Base-by-base conservation (phyloP, 23 red algal genomes). In the Gracilariopsis chorda region DNA sequence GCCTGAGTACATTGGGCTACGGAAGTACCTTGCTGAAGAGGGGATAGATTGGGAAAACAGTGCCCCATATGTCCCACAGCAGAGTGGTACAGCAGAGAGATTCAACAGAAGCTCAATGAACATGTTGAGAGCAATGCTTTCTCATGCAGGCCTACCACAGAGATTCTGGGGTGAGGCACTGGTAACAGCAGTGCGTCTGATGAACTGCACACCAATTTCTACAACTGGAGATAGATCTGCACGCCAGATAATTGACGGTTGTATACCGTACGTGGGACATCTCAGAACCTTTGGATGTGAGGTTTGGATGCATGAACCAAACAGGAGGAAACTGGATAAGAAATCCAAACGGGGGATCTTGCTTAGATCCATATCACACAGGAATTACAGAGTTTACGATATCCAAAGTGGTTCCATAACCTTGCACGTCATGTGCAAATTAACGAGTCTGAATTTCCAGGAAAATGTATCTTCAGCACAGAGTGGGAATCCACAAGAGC, bases 151-250 rank as follows among this genome's bases (percentile, higher is more conserved):
- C 29, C 30, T 84, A 9, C 55, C 53, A 4, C 42, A 84, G 7
- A 62, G 27, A 10, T 84, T 63, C 32, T 84, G 79, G 79, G 79
- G 24, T 53, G 79, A 84, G 32, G 79, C 79, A n/a, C 8, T 84
- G 5, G 43, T 6, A 11, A 45, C 59, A 6, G 79, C 79, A 8
- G 79, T 34, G 32, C 6, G 51, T n/a, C 4, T 64, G 6, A 8
- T 45, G 43, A 84, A 84, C 27, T 44, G 36, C 27, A 73, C 7
- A 29, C 20, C 12, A 20, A 63, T 21, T 16, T 14, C 20, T 10
- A 19, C 8, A 13, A 42, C 17, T 51, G 51, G 51, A 45, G 56
- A 17, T 4, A 24, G 24, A 10, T 12, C 79, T 53, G 52, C 14
- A 30, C 34, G 6, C 16, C 21, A 41, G 33, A 34, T 42, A 48